Base-by-base conservation (phyloP, 306 rosid species). In the Glycine latifolia region DNA sequence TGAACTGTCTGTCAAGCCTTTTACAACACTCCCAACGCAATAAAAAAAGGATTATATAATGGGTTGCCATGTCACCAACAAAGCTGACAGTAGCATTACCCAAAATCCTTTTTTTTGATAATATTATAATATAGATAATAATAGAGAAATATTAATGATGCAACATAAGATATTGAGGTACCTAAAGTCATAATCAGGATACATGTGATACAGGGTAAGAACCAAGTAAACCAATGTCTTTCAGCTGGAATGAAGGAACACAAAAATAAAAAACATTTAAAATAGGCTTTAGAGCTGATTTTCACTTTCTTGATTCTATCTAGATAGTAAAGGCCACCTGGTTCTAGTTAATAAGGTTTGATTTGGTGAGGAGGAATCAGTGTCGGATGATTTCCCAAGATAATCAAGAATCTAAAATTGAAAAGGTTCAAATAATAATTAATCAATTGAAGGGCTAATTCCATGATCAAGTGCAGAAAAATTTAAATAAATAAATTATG, bases 1-100 rank as follows among this genome's bases (percentile, higher is more conserved):
- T 26, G 31, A 88, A 91, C 98, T 89, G 99, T 85, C 98, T 93
- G 99, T 95, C 98, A 93, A 89, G 84, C 99, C 99, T 88, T 92
- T 90, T 95, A 95, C 99, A 95, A 91, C 99, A 95, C 96, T 95
- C 94, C 99, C 99, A 87, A 15, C 69, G 20, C 33, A 87, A 79
- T 46, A 56, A 91, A 61, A 86, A 87, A 88, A 26, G 90, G 96
- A 95, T 87, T 90, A 91, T 88, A 86, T 84, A 88, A 89, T 37
- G 93, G 99, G 99, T 87, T 95, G 99, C 97, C 95, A 93, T 47
- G 91, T 87, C 98, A 96, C 99, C 96, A 85, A 85, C 71, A 55
- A 93, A 95, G 99, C 98, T 93, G 97, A 91, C 92, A 87, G 84
- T 93, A 80, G 84, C 98, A 95, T 95, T 95, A 95, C 99, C 99